Conservation (phyloP, 129 eudicot genomes). For the Chrysanthemum seticuspe region DNA sequence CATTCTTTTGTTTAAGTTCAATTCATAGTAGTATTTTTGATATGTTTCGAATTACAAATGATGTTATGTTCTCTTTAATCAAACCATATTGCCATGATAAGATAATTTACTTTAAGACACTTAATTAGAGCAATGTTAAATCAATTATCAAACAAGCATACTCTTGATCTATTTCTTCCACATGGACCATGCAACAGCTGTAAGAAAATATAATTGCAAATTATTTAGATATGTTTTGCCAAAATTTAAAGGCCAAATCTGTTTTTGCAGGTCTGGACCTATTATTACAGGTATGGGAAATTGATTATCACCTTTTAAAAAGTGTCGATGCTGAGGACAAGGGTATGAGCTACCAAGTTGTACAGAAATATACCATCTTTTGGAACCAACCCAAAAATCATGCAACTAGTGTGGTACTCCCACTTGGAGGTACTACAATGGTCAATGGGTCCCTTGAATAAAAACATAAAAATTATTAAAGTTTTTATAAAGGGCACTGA, state of each 20-base stretch:
- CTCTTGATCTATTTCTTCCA: too few relatives aligned
- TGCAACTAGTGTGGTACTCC: background rate
- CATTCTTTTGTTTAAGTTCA: too few relatives aligned
- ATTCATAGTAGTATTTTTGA: too few relatives aligned
- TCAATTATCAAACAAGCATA: too few relatives aligned
- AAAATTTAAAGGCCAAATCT: background rate
- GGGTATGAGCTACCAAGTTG: background rate
- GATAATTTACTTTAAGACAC: too few relatives aligned
- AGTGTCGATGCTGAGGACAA: background rate
- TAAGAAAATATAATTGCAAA: too few relatives aligned
- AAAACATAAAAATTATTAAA: background rate
- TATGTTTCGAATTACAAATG: too few relatives aligned
- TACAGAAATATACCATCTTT: background rate
- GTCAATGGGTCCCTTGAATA: slow-evolving; percentile 11
- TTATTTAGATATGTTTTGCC: too few relatives aligned
- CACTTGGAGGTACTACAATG: background rate
- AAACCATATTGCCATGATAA: too few relatives aligned
- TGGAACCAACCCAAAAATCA: background rate
- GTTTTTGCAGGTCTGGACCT: background rate
- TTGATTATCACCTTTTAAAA: slow-evolving; percentile 11
- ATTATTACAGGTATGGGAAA: background rate
- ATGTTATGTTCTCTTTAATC: too few relatives aligned
- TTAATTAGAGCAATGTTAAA: too few relatives aligned
- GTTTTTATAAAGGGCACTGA: slow-evolving; percentile 15
- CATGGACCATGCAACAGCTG: too few relatives aligned